These are phyloP conservation scores for Cavenderia fasciculata DNA, from an alignment of 78 protist genomes.

Conservation along the genomic window DNA sequence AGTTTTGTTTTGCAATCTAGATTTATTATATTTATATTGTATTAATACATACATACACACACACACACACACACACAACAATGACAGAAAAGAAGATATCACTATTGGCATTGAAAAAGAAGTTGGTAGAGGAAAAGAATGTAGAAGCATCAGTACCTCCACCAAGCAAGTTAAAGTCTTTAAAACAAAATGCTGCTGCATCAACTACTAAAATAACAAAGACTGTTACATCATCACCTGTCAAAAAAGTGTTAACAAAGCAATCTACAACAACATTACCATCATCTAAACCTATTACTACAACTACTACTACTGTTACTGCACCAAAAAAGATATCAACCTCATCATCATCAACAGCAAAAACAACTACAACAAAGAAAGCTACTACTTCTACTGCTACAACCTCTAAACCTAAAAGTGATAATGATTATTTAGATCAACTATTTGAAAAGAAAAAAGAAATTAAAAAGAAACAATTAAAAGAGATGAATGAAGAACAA, in stretches of 20 bases:
- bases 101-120: not conserved
- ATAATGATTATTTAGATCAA: constrained; percentile 30
- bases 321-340: not conserved
- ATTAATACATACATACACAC: too few species aligned
- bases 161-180: too few species aligned
- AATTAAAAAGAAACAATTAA: constrained; percentile 2
- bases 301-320: not conserved
- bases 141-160: too few species aligned
- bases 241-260: not conserved
- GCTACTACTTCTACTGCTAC: not conserved
- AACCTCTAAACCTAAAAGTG: not conserved
- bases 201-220: not conserved
- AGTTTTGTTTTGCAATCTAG: too few species aligned
- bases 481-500: not conserved
- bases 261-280: not conserved
- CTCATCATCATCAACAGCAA: not conserved
- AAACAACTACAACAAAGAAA: not conserved
- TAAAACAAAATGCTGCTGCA: not conserved
- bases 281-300: not conserved
- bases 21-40: too few species aligned
- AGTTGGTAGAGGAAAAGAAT: not conserved
- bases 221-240: too few species aligned
- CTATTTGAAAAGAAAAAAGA: constrained; percentile 40
- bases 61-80: too few species aligned
- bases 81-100: not conserved